Evolutionary conservation across 2,329 filamentous ascomycete species (phyloP), one percentile per base, ranked within the genome.

Genomic region (Aureobasidium sp.): DNA sequence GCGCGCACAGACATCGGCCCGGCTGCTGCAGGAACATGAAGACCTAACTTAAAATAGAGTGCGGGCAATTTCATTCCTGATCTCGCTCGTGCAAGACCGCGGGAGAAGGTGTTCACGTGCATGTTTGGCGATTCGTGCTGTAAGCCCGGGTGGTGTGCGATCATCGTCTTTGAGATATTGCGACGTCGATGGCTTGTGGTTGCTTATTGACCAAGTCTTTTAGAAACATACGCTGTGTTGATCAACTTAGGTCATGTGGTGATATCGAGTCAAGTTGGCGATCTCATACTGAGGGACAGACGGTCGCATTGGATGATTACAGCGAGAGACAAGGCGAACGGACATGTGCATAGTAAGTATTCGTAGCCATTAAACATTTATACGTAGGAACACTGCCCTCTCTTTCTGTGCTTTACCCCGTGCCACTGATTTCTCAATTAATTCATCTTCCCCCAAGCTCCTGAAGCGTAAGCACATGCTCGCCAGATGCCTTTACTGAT

Each of bases 21-120:
- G 44, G 44, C 44, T 47, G 44, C 44, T 47, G 44, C 44, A 47
- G 44, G 44, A 47, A 47, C 44, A 47, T 17, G n/a, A 21, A n/a
- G n/a, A n/a, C n/a, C n/a, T n/a, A n/a, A 12, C 8, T 3, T 22
- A 29, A 45, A 45, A 45, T 45, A 45, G 41, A 47, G 21, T 35
- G 44, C 21, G 39, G 27, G 21, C 22, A 47, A 47, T 47, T 14
- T 47, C 25, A 47, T 21, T 47, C 19, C 41, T 14, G 27, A n/a
- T n/a, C 27, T 32, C 41, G 17, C 34, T 32, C 27, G 27, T 29
- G 17, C 27, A 10, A n/a, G n/a, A 17, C 24, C 40, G 40, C 40
- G 40, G 41, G 29, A 45, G 25, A 22, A 17, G 8, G 4, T 45
- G 41, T 45, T 45, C 41, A 37, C 44, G 30, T 37, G 35, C 7